Percentiles rank a stretch among this genome's conserved stretches.
These are phyloP conservation scores for Trametes cingulata DNA, from an alignment of 768 basidiomycete genomes.

Conservation along the genomic window DNA sequence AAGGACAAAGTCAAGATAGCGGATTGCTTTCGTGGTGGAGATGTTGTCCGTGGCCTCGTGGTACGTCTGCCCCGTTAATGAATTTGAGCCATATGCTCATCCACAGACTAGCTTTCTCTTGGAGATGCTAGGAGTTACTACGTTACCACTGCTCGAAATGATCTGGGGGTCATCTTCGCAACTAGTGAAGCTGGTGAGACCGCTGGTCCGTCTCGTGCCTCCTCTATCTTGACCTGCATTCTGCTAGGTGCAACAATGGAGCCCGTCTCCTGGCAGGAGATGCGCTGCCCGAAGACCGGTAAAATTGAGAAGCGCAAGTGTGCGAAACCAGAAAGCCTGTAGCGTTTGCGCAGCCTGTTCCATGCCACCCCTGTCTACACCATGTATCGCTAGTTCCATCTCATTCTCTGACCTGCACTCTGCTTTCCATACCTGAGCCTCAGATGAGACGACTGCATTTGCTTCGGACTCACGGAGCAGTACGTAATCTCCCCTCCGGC, in stretches of 20 bases:
- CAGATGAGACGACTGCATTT: no score
- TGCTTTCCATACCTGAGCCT: no score
- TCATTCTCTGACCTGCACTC: not conserved
- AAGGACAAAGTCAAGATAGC: slow-evolving; percentile 88
- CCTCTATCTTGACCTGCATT: not conserved
- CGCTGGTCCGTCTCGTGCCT: no score
- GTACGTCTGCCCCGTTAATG: slow-evolving; percentile 47
- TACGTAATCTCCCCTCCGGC: no score
- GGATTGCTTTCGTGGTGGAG: slow-evolving; percentile 90
- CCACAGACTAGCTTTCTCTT: slow-evolving; percentile 68
- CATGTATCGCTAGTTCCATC: slow-evolving; percentile 3
- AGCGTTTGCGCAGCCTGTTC: not conserved
- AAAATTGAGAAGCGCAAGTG: slow-evolving; percentile 81
- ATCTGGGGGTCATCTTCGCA: slow-evolving; percentile 90
- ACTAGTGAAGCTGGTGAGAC: slow-evolving; percentile 79
- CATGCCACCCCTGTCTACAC: not conserved
- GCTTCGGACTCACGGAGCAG: no score
- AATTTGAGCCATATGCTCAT: not conserved
- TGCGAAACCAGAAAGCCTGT: slow-evolving; percentile 76
- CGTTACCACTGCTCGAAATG: slow-evolving; percentile 86
- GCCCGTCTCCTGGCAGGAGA: slow-evolving; percentile 88
- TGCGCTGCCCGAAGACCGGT: slow-evolving; percentile 85
- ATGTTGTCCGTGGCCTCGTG: slow-evolving; percentile 84
- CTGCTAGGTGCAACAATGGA: slow-evolving; percentile 81
- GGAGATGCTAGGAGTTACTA: slow-evolving; percentile 93